Evolutionary conservation across 2,329 filamentous ascomycete genomes (phyloP), one percentile per base, ranked within the genome.

Genomic region (Pseudocercospora vitis): DNA sequence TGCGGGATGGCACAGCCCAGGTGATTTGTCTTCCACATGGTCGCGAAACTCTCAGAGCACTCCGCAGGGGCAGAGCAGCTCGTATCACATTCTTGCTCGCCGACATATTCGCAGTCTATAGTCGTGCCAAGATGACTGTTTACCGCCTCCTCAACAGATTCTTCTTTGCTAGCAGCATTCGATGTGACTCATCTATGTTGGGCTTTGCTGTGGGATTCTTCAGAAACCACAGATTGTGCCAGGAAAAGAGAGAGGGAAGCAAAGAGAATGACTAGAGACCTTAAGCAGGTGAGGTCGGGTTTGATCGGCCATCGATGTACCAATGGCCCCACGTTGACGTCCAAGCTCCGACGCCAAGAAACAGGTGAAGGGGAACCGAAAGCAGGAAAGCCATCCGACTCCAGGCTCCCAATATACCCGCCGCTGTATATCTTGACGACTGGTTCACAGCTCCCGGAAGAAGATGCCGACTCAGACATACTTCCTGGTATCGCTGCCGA

Each of bases 401-500:
- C 37, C 37, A 42, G 21, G 7, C 21, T 42, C 37, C n/a, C n/a
- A 42, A 31, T 19, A 40, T 19, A 40, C 21, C 19, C 47, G 47
- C 24, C 39, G 12, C 8, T 19, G 14, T 26, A 42, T 21, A 42
- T 21, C 21, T 45, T 14, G 7, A 45, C 42, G 42, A 28, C n/a
- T 12, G 42, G 24, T 8, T 18, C 24, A 18, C 23, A 45, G 42
- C 42, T 28, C n/a, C 7, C 1, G 19, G 42, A 18, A 14, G 42
- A 45, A 18, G 4, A 69, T 68, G 66, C 65, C 67, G 35, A 49
- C 63, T 18, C 67, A 71, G 63, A 91, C 84, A 68, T 97, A 95
- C 78, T 83, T 91, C 65, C 82, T 97, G 68, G 81, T 97, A 64
- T 97, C 94, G 58, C 82, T 99, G 58, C 94, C 94, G 55, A 86